Evolutionary conservation across 352 stramenopile genomes (phyloP).

Genomic region (Pythium rishiriense): DNA sequence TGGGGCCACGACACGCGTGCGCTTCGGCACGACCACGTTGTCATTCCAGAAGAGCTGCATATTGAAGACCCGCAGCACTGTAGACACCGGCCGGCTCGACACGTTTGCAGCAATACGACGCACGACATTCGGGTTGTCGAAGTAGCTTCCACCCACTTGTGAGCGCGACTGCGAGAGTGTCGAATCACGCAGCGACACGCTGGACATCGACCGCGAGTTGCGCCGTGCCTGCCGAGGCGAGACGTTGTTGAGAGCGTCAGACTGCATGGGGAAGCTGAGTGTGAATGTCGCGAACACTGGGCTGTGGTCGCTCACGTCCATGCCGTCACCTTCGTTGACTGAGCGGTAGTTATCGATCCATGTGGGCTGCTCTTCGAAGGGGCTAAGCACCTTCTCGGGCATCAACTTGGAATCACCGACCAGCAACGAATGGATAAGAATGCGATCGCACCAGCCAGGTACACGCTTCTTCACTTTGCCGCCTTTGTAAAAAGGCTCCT

Average conservation of each 20-base stretch:
- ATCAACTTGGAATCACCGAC: conserved; percentile 79
- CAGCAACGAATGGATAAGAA: conserved; percentile 80
- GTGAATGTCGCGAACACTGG: conserved; percentile 78
- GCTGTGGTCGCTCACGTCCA: conserved; percentile 85
- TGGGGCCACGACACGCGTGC: conserved; percentile 69
- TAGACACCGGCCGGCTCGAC: conserved; percentile 56
- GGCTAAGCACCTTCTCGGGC: conserved; percentile 72
- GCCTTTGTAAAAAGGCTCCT: conserved; percentile 89
- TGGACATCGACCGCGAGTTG: conserved; percentile 56
- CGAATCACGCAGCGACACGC: conserved; percentile 31
- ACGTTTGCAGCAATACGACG: conserved; percentile 52
- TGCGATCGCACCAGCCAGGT: conserved; percentile 85
- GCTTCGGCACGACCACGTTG: conserved; percentile 77
- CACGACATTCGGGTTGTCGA: conserved; percentile 74
- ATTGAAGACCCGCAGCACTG: conserved; percentile 71
- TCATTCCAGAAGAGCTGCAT: conserved; percentile 75
- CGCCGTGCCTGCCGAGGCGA: conserved; percentile 24
- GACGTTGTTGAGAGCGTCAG: conserved; percentile 18
- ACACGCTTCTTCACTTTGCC: conserved; percentile 89
- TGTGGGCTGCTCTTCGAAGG: conserved; percentile 36
- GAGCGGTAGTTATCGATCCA: conserved; percentile 83
- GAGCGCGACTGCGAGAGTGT: conserved; percentile 29
- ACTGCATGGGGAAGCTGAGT: conserved; percentile 61
- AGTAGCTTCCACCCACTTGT: conserved; percentile 61
- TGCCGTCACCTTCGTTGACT: conserved; percentile 77